Conservation (phyloP, 768 basidiomycete species). For the Boletus rufocinnamomeus region DNA sequence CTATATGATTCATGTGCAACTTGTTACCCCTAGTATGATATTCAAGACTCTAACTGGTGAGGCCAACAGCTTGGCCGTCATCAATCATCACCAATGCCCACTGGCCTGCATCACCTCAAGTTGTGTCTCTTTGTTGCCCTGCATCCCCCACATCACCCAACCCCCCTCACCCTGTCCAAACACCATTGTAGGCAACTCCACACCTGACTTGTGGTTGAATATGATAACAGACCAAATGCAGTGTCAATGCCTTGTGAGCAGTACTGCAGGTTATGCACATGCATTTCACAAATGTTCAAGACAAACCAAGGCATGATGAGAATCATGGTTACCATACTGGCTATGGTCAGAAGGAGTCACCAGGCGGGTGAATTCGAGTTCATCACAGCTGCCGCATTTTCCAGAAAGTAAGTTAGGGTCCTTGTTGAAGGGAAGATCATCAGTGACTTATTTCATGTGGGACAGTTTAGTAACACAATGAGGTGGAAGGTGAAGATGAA, state of each 20-base stretch:
- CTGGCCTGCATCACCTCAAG: no score
- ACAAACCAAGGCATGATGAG: no score
- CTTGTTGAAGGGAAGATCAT: neutral
- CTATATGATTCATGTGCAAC: no score
- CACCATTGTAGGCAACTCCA: neutral
- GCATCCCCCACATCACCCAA: neutral
- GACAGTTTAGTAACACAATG: neutral
- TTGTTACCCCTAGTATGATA: no score
- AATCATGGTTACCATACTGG: neutral
- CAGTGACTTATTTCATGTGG: neutral
- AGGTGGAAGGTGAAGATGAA: no score
- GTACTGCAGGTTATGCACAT: neutral
- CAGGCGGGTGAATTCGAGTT: neutral
- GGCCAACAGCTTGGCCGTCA: no score
- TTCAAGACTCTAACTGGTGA: no score
- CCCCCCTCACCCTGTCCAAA: neutral
- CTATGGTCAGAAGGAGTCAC: neutral
- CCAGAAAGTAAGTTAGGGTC: neutral
- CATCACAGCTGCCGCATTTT: no score
- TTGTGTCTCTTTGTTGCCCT: neutral
- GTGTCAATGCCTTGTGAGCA: no score
- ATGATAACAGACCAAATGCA: neutral
- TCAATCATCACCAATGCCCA: no score
- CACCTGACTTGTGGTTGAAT: neutral
- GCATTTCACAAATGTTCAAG: neutral